Evolutionary conservation across 169 alveolate species (phyloP).

Genomic region (Miamiensis avidus): DNA sequence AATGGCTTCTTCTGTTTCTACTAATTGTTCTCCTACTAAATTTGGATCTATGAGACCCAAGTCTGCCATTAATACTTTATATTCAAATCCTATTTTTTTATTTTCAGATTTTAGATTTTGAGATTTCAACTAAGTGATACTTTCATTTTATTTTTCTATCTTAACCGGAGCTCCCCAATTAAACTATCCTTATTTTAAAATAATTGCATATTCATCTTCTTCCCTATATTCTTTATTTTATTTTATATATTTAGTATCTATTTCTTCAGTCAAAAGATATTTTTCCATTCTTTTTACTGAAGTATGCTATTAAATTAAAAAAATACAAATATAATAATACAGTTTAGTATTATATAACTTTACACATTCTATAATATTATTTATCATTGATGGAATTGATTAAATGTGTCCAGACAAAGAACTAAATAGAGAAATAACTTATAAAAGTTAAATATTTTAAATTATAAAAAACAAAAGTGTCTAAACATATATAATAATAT

Average conservation of each 20-base stretch:
- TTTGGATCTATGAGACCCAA: no score
- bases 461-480: no score
- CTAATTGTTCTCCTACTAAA: background rate
- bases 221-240: constrained; percentile 13
- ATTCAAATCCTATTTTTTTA: constrained; percentile 31
- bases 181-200: constrained; percentile 45
- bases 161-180: constrained; percentile 45
- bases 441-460: no score
- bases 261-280: constrained; percentile 41
- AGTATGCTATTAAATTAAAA: constrained; percentile 6
- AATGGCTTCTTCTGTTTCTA: no score
- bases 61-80: background rate
- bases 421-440: constrained; percentile 47
- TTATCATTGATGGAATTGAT: constrained; percentile 44
- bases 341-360: no score
- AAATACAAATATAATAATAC: no score
- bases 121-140: no score
- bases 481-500: no score
- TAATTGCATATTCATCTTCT: constrained; percentile 35
- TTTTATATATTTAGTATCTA: constrained; percentile 29
- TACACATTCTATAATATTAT: constrained; percentile 43
- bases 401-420: constrained; percentile 51
- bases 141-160: constrained; percentile 19
- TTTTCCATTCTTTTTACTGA: constrained; percentile 54
- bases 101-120: no score